Conservation (phyloP, 306 rosid genomes). For the Dalbergia cochinchinensis region DNA sequence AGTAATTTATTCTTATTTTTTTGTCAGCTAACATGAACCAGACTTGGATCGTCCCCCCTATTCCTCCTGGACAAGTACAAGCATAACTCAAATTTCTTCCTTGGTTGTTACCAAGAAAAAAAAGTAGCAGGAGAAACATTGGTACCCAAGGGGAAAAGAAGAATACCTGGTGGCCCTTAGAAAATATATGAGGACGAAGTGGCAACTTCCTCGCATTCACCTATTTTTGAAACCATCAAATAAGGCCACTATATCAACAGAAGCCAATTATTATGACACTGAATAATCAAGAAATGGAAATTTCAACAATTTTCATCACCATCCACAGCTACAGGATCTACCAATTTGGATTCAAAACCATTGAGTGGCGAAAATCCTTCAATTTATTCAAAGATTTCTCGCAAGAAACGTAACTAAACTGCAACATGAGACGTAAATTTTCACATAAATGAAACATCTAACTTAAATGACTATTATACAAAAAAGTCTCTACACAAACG, state of each 20-base stretch:
- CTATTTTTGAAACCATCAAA: too few relatives aligned
- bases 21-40: too few relatives aligned
- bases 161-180: too few relatives aligned
- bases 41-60: too few relatives aligned
- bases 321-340: background rate
- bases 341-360: background rate
- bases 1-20: too few relatives aligned
- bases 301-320: background rate
- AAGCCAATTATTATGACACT: background rate
- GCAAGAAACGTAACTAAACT: constrained; percentile 18
- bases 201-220: too few relatives aligned
- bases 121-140: too few relatives aligned
- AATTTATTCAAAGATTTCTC: background rate
- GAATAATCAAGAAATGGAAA: constrained; percentile 12
- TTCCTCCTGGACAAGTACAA: too few relatives aligned
- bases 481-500: constrained; percentile 18
- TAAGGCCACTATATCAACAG: background rate
- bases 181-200: too few relatives aligned
- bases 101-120: too few relatives aligned
- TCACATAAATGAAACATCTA: constrained; percentile 34
- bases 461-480: constrained; percentile 38
- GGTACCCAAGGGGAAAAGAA: too few relatives aligned
- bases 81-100: too few relatives aligned
- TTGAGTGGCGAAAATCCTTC: background rate
- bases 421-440: constrained; percentile 4